These are phyloP conservation scores for Rosa rugosa DNA, from an alignment of 306 rosid species.

Conservation along the genomic window DNA sequence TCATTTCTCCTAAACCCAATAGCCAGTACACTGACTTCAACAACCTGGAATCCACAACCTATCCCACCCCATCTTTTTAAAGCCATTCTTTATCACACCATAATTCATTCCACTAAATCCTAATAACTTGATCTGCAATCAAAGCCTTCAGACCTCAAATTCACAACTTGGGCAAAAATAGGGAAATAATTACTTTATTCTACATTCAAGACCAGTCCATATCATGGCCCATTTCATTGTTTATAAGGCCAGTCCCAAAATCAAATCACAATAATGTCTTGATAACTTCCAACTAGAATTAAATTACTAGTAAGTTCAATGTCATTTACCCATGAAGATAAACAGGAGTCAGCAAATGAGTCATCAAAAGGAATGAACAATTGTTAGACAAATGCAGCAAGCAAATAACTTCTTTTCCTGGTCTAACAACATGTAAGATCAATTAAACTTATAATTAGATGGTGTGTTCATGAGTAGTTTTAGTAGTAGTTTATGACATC, in stretches of 20 bases:
- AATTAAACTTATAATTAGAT: neutral
- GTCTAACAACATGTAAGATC: neutral
- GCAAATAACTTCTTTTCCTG: neutral
- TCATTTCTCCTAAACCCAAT: neutral
- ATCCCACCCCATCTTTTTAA: neutral
- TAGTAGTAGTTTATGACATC: neutral
- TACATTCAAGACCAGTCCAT: neutral
- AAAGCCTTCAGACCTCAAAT: neutral
- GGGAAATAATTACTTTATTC: neutral
- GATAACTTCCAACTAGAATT: neutral
- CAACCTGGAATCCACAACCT: neutral
- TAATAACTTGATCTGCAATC: neutral
- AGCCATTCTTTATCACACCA: neutral
- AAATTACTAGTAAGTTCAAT: neutral
- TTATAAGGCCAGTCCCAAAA: neutral
- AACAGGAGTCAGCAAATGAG: neutral
- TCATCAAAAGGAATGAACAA: neutral
- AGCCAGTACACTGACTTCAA: neutral
- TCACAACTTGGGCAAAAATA: neutral
- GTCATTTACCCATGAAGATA: neutral
- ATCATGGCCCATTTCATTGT: neutral
- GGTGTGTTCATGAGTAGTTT: neutral
- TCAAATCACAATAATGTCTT: neutral
- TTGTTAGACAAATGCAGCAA: neutral
- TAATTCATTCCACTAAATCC: neutral